A percentile compares a stretch with the other conserved stretches of the same genome.
phyloP scores from a whole-genome alignment of 1,139 yeast species.

The Ogataea hybrid region DNA sequence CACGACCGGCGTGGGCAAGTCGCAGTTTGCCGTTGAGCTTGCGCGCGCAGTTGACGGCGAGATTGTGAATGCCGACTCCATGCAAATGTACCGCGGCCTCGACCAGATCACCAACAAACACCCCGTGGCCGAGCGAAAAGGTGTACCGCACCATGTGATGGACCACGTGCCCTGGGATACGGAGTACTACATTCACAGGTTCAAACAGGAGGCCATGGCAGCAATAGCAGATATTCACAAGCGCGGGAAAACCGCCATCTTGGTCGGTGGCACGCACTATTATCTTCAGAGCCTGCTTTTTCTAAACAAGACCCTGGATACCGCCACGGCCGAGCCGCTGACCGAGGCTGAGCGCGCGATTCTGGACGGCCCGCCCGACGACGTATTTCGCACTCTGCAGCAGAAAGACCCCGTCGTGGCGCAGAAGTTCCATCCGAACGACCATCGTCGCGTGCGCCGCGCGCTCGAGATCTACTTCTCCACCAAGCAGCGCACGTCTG shows the following conservation, averaged over 20 bases:
- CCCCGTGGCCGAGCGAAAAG: no score
- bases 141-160: no score
- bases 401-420: slow-evolving; percentile 71
- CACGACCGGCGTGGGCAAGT: slow-evolving; percentile 98
- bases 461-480: slow-evolving; percentile 76
- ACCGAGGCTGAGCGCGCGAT: slow-evolving; percentile 34
- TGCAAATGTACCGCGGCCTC: no score
- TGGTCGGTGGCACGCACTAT: slow-evolving; percentile 97
- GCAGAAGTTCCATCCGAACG: slow-evolving; percentile 88
- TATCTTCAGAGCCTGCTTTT: slow-evolving; percentile 79
- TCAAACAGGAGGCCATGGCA: slow-evolving; percentile 63
- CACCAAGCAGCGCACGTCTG: slow-evolving; percentile 70
- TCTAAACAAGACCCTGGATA: slow-evolving; percentile 56
- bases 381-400: slow-evolving; percentile 46
- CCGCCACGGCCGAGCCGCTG: slow-evolving; percentile 28
- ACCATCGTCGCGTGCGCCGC: slow-evolving; percentile 70
- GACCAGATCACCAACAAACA: no score
- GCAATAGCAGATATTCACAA: slow-evolving; percentile 61
- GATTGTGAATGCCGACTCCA: slow-evolving; percentile 90
- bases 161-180: no score
- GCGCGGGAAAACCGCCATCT: slow-evolving; percentile 74
- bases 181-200: no score
- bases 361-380: slow-evolving; percentile 56
- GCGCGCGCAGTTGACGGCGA: slow-evolving; percentile 83
- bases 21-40: slow-evolving; percentile 78